Conservation (phyloP, 2,329 filamentous ascomycete species). For the Xylariales sp. region DNA sequence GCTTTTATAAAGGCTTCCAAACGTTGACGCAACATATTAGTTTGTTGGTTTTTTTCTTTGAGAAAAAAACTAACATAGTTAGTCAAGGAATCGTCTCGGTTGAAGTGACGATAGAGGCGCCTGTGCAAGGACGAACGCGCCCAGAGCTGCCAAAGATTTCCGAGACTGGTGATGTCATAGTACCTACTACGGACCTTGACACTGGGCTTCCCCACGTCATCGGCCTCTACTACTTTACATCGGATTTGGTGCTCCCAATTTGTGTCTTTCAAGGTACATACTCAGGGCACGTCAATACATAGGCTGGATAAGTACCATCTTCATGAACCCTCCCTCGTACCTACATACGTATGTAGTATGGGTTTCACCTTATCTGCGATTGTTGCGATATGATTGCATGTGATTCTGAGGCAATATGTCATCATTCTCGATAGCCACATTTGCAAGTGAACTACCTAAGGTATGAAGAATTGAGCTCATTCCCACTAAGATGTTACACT, state of each 20-base stretch:
- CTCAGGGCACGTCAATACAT: background rate
- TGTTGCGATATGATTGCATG: slow-evolving; percentile 5
- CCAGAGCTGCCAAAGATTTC: slow-evolving; percentile 16
- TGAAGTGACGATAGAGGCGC: slow-evolving; percentile 36
- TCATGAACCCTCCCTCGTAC: background rate
- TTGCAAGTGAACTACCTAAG: no score
- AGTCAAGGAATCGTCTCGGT: slow-evolving; percentile 27
- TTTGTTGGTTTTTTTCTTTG: background rate
- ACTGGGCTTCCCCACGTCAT: slow-evolving; percentile 19
- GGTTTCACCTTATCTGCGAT: slow-evolving; percentile 1
- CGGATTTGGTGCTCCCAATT: background rate
- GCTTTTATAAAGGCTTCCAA: slow-evolving; percentile 28
- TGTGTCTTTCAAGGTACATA: background rate
- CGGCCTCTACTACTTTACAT: background rate
- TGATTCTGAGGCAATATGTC: slow-evolving; percentile 16
- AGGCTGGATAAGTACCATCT: background rate
- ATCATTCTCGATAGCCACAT: background rate
- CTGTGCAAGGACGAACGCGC: slow-evolving; percentile 21
- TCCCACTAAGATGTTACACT: no score
- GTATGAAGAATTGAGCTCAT: no score
- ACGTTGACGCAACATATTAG: background rate
- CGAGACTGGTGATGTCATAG: slow-evolving; percentile 34
- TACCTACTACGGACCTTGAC: background rate
- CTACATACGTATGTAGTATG: no score
- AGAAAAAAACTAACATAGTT: background rate